These are phyloP conservation scores for Iberis pinnata DNA, from an alignment of 345 rosid species.

Conservation along the genomic window DNA sequence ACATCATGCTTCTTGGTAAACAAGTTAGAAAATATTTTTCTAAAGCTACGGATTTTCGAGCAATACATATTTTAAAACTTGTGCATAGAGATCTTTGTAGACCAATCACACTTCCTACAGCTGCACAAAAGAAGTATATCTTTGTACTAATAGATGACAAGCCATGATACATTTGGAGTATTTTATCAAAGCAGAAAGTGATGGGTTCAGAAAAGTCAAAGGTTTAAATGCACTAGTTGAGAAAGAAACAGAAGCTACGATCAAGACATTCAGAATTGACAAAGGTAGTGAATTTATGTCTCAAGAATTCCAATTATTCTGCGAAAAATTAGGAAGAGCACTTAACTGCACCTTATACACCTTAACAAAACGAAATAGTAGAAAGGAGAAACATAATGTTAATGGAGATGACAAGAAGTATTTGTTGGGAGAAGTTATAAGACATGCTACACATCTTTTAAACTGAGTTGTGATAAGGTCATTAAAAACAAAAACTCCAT, in stretches of 20 bases:
- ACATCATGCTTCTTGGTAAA: background rate
- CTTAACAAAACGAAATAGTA: background rate
- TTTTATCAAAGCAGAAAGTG: background rate
- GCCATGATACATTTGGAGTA: background rate
- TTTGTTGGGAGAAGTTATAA: background rate
- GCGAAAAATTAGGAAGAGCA: background rate
- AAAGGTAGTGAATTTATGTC: too few species aligned
- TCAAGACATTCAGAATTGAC: background rate
- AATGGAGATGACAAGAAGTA: conserved; percentile 3
- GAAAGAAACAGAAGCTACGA: background rate
- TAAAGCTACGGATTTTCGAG: too few species aligned
- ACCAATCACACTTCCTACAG: background rate
- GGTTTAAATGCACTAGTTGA: background rate
- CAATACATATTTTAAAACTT: background rate
- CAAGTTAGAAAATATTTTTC: too few species aligned
- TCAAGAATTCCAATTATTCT: background rate
- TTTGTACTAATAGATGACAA: background rate
- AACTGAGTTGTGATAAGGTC: too few species aligned
- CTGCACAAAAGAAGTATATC: background rate
- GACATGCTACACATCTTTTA: background rate
- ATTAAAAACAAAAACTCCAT: too few species aligned
- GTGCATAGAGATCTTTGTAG: background rate
- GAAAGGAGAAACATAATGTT: background rate
- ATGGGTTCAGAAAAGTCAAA: background rate
- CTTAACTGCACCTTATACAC: background rate